phyloP scores from a whole-genome alignment of 2,329 filamentous ascomycete genomes.

The Colletotrichum scovillei region DNA sequence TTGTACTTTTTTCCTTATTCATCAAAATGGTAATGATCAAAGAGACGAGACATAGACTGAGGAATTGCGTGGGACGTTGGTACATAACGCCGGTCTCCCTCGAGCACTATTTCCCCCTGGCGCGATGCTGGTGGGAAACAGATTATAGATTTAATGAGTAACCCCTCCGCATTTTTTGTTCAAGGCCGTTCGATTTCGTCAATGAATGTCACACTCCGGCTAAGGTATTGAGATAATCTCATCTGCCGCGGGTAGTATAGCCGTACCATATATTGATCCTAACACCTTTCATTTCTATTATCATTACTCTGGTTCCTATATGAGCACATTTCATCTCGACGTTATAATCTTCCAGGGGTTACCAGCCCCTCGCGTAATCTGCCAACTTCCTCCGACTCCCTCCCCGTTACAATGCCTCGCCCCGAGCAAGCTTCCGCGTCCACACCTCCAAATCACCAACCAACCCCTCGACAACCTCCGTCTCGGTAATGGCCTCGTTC shows the following conservation, averaged over 20 bases:
- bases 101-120: neutral
- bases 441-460: slow-evolving; percentile 49
- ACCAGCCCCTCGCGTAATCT: neutral
- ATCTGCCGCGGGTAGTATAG: too few species aligned
- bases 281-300: too few species aligned
- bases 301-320: too few species aligned
- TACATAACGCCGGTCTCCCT: neutral
- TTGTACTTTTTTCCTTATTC: neutral
- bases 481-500: slow-evolving; percentile 58
- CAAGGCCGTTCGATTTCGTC: neutral
- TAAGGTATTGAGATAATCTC: too few species aligned
- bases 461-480: slow-evolving; percentile 50
- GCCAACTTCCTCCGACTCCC: too few species aligned
- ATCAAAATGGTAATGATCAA: slow-evolving; percentile 30
- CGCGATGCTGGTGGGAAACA: slow-evolving; percentile 5
- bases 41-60: slow-evolving; percentile 36
- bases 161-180: neutral
- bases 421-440: slow-evolving; percentile 41
- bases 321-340: too few species aligned
- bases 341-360: too few species aligned
- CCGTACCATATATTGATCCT: too few species aligned
- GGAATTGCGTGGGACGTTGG: slow-evolving; percentile 9
- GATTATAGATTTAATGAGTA: slow-evolving; percentile 31
- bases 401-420: neutral
- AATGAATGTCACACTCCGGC: too few species aligned